These are phyloP conservation scores for Picea sitchensis DNA, from an alignment of 75 land plant species.

Conservation along the genomic window DNA sequence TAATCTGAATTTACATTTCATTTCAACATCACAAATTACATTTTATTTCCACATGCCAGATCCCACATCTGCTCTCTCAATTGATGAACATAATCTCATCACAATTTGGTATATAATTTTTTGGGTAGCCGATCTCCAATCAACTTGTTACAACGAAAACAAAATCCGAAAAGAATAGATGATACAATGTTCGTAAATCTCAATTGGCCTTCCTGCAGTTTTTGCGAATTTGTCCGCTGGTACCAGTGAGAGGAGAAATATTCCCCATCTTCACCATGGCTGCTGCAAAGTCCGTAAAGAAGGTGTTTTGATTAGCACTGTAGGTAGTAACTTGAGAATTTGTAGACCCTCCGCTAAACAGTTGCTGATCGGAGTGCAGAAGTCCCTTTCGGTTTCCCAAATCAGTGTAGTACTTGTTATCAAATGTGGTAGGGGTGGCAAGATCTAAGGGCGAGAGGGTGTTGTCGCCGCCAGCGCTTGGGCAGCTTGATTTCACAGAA, in stretches of 20 bases:
- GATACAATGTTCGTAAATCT: no score
- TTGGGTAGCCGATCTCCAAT: no score
- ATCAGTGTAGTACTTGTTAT: conserved; percentile 11
- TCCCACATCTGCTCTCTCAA: no score
- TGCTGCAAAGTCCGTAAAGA: neutral
- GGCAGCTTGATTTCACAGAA: neutral
- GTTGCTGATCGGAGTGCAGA: conserved; percentile 12
- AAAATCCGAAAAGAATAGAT: no score
- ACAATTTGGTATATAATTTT: no score
- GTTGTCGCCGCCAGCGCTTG: conserved; percentile 2
- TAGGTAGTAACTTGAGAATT: neutral
- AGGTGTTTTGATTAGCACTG: neutral
- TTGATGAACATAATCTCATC: no score
- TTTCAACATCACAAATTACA: no score
- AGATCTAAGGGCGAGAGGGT: neutral
- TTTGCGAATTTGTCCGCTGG: conserved; percentile 20
- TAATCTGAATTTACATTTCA: no score
- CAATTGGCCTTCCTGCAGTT: conserved; percentile 15
- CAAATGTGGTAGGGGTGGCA: conserved; percentile 2
- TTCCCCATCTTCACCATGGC: conserved; percentile 23
- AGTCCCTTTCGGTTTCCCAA: conserved; percentile 5
- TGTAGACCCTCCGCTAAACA: neutral
- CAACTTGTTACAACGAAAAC: no score
- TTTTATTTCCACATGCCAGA: no score
- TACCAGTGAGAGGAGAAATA: conserved; percentile 4